Conservation (phyloP, 345 rosid species). For the Eucalyptus caleyi region DNA sequence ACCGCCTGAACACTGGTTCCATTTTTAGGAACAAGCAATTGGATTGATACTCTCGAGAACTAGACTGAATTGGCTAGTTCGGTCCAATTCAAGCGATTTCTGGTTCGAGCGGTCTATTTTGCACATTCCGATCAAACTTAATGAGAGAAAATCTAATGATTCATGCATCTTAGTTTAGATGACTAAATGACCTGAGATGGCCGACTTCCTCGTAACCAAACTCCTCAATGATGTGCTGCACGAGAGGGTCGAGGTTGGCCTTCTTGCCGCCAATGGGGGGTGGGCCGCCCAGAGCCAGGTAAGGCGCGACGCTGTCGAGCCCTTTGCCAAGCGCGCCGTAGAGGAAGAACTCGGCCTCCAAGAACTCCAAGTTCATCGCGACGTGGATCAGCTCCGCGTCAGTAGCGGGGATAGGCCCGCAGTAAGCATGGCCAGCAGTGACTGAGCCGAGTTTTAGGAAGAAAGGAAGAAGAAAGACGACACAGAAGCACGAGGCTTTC, state of each 20-base stretch:
- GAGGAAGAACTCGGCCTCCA: constrained; percentile 53
- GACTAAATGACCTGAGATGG: constrained; percentile 33
- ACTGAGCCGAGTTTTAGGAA: background rate
- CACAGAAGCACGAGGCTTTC: background rate
- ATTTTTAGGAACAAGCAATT: accelerated
- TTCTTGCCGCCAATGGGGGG: constrained; percentile 28
- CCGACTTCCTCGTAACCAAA: constrained; percentile 67
- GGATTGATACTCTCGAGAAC: background rate
- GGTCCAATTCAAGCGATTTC: background rate
- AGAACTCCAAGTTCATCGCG: constrained; percentile 52
- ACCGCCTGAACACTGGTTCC: accelerated
- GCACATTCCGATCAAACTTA: background rate
- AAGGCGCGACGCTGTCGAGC: constrained; percentile 28
- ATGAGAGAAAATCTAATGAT: background rate
- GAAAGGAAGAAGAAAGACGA: background rate
- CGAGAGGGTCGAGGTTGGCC: constrained; percentile 43
- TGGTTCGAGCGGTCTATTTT: background rate
- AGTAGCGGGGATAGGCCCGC: constrained; percentile 14
- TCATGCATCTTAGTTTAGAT: background rate
- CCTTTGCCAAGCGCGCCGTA: constrained; percentile 38
- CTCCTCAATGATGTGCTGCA: constrained; percentile 32
- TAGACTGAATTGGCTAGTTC: accelerated
- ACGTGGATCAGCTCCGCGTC: constrained; percentile 37
- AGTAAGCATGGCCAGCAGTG: background rate
- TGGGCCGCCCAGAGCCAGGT: constrained; percentile 46